These are phyloP conservation scores for Mycena chlorophos DNA, from an alignment of 768 basidiomycete species.

Conservation along the genomic window DNA sequence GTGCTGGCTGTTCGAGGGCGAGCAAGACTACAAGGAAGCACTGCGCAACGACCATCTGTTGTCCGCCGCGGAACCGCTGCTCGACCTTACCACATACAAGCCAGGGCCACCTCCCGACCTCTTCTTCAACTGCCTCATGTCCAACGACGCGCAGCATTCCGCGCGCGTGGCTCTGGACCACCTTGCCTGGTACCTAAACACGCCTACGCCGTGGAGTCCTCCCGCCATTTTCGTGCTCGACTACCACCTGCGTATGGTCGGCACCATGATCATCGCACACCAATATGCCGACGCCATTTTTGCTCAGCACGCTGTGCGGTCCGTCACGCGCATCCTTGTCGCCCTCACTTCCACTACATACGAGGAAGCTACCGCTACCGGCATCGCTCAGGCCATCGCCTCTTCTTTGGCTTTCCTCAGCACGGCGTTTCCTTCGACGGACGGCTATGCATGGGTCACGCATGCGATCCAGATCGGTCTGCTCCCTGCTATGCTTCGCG, in stretches of 20 bases:
- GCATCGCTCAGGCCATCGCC: slow-evolving; percentile 11
- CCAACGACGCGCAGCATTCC: slow-evolving; percentile 6
- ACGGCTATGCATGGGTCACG: slow-evolving; percentile 20
- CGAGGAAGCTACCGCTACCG: slow-evolving; percentile 10
- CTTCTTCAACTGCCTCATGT: slow-evolving; percentile 18
- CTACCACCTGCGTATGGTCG: slow-evolving; percentile 18
- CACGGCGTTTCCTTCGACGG: slow-evolving; percentile 2
- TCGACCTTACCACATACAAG: slow-evolving; percentile 17
- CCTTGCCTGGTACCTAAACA: slow-evolving; percentile 14
- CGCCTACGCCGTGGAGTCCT: slow-evolving; percentile 6
- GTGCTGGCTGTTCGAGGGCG: slow-evolving; percentile 20
- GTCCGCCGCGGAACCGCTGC: slow-evolving; percentile 18
- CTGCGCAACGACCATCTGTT: neutral
- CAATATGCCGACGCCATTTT: slow-evolving; percentile 10
- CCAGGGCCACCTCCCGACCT: slow-evolving; percentile 7
- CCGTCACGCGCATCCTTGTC: slow-evolving; percentile 18
- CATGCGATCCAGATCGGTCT: slow-evolving; percentile 20
- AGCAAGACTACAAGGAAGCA: slow-evolving; percentile 16
- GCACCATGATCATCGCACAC: slow-evolving; percentile 6
- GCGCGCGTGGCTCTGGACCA: slow-evolving; percentile 16
- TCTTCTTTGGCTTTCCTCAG: slow-evolving; percentile 17
- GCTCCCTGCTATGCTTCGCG: slow-evolving; percentile 14
- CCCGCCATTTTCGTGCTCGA: slow-evolving; percentile 17
- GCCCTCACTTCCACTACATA: slow-evolving; percentile 14
- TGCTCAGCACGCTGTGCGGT: slow-evolving; percentile 14